Evolutionary conservation across 768 basidiomycete genomes (phyloP).

Genomic region (Termitomyces sp.): DNA sequence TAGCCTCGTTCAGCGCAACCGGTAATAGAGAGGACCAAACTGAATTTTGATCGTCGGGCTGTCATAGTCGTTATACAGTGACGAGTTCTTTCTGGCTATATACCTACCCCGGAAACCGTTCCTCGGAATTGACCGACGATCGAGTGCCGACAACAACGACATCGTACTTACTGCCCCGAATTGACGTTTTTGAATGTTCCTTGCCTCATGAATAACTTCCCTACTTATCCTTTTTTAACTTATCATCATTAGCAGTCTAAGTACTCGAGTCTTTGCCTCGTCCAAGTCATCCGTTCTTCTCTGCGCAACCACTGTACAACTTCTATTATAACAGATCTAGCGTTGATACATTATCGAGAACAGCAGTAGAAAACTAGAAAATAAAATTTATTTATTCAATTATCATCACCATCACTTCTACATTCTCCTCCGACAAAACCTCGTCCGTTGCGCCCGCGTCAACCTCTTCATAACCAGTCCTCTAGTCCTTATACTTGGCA

Average conservation of each 20-base stretch:
- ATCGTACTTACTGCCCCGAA: background rate
- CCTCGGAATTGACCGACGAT: background rate
- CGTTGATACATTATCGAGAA: background rate
- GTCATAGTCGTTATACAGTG: background rate
- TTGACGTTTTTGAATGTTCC: background rate
- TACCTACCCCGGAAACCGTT: background rate
- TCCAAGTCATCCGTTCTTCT: background rate
- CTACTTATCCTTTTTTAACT: background rate
- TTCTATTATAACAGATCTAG: background rate
- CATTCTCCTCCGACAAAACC: background rate
- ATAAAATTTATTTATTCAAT: background rate
- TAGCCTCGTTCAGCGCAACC: background rate
- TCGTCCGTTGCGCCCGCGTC: conserved; percentile 1
- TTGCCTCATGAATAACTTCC: background rate
- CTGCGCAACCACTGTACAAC: background rate
- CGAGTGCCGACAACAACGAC: background rate
- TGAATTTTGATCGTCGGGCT: background rate
- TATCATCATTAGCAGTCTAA: background rate
- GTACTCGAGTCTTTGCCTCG: background rate
- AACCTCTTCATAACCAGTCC: background rate
- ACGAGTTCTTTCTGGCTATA: background rate
- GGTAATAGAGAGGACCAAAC: background rate
- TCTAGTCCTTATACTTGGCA: conserved; percentile 10
- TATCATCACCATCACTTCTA: background rate
- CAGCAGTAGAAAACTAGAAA: background rate